These are phyloP conservation scores for Beauveria sp. DNA, from an alignment of 2,329 filamentous ascomycete genomes.

Conservation along the genomic window DNA sequence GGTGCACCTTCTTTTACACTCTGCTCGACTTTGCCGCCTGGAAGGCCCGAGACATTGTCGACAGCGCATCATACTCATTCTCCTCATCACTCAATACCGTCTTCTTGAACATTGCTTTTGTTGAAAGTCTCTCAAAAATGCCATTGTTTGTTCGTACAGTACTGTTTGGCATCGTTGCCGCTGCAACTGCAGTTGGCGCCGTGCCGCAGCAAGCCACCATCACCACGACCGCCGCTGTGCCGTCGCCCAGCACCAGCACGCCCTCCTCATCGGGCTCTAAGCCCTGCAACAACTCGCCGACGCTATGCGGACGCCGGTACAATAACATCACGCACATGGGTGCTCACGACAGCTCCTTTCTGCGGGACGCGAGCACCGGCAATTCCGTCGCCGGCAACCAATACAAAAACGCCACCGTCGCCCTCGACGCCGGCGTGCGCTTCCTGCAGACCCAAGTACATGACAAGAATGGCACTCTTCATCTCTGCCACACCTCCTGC, in stretches of 20 bases:
- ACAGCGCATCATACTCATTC: neutral
- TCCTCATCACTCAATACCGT: neutral
- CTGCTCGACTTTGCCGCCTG: neutral
- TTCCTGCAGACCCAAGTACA: slow-evolving; percentile 68
- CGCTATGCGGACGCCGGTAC: slow-evolving; percentile 63
- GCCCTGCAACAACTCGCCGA: slow-evolving; percentile 76
- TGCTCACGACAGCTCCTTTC: slow-evolving; percentile 66
- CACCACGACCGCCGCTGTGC: neutral
- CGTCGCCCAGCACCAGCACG: neutral
- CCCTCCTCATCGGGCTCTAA: slow-evolving; percentile 14
- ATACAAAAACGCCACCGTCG: slow-evolving; percentile 63
- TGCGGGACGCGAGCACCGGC: slow-evolving; percentile 54
- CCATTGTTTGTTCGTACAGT: neutral
- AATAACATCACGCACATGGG: slow-evolving; percentile 72
- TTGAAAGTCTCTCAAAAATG: neutral
- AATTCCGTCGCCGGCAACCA: slow-evolving; percentile 64
- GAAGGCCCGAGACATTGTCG: neutral
- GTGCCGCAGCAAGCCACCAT: neutral
- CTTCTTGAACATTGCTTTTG: neutral
- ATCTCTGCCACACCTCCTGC: slow-evolving; percentile 65
- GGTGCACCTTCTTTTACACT: neutral
- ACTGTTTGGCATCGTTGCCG: neutral
- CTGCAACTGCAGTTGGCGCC: slow-evolving; percentile 1
- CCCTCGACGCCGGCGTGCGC: slow-evolving; percentile 63
- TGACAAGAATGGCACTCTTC: slow-evolving; percentile 47